These are phyloP conservation scores for Vaccinium corymbosum DNA, from an alignment of 148 eudicot genomes.

Conservation along the genomic window DNA sequence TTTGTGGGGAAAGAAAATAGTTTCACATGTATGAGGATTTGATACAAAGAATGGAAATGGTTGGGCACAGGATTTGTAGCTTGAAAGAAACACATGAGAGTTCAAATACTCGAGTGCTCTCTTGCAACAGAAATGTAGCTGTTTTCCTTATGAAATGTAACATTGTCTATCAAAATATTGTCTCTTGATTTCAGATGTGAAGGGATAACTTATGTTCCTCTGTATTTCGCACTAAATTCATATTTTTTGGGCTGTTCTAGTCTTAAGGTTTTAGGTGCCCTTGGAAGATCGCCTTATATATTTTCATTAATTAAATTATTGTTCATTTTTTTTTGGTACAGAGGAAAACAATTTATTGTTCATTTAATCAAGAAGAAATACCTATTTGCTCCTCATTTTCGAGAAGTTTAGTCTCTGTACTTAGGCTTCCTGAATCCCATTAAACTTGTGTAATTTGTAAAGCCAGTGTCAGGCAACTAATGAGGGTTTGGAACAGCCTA, in stretches of 20 bases:
- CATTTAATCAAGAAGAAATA: neutral
- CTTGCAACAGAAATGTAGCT: slow-evolving; percentile 3
- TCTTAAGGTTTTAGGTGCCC: neutral
- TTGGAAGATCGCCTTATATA: neutral
- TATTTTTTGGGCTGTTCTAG: neutral
- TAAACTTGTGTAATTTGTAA: slow-evolving; percentile 6
- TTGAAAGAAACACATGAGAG: neutral
- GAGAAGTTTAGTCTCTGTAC: neutral
- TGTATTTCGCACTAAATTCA: neutral
- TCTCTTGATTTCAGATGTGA: neutral
- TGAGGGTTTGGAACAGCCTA: slow-evolving; percentile 25
- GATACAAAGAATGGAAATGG: neutral
- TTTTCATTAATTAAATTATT: neutral
- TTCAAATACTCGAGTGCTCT: neutral
- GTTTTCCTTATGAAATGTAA: neutral
- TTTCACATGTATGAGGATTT: neutral
- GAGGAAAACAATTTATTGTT: neutral
- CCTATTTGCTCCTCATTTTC: neutral
- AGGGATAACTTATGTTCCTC: neutral
- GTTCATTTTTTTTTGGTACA: neutral
- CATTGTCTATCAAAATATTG: neutral
- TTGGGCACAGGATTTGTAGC: neutral
- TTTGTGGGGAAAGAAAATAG: neutral
- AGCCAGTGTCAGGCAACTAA: slow-evolving; percentile 30
- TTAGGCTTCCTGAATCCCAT: neutral